Base-by-base conservation (phyloP, 2,329 filamentous ascomycete genomes). In the Cladosporium sp. region DNA sequence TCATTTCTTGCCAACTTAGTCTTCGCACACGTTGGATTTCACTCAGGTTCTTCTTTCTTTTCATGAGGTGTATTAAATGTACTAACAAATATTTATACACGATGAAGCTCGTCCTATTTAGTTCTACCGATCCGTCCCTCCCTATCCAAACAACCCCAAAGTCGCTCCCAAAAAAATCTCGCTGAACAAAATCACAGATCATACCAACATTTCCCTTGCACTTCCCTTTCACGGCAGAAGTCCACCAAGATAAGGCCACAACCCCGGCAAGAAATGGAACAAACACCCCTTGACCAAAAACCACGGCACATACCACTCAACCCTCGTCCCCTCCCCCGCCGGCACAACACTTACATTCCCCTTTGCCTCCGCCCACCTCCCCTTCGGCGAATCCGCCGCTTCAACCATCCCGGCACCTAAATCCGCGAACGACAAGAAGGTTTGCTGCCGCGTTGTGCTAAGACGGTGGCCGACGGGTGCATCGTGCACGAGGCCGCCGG, bases 371-470 rank as follows among this genome's bases (percentile, higher is more conserved):
- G 75, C 70, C 13, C 67, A 63, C 48, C 77, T 26, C 6, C 48
- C 48, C 23, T 23, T 11, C 13, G 25, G 23, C 25, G 48, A 28
- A 36, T 80, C 75, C 0, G 77, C 81, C 5, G 78, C 78, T 70
- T 85, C 81, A 21, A 84, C 74, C 83, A 85, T 85, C 0, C 70
- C 82, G 1, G 79, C 81, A 1, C 81, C 76, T 18, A 84, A 68
- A 68, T 84, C 82, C 5, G 79, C 46, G 58, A 80, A 84, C 1
- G 72, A 76, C 2, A 84, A 32, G 30, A 77, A 77, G 5, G 72
- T 77, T 59, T 80, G 73, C 58, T 81, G 71, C 10, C 78, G 71
- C 54, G 75, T 71, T 1, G 80, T 63, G 25, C 70, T 81, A 18
- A 85, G 68, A 53, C 60, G 65, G 68, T 84, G 80, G 2, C 82